Percentiles rank a stretch among this genome's conserved stretches.
Conservation (phyloP, 192 early-diverging fungal genomes). For the Spinellus fusiger region DNA sequence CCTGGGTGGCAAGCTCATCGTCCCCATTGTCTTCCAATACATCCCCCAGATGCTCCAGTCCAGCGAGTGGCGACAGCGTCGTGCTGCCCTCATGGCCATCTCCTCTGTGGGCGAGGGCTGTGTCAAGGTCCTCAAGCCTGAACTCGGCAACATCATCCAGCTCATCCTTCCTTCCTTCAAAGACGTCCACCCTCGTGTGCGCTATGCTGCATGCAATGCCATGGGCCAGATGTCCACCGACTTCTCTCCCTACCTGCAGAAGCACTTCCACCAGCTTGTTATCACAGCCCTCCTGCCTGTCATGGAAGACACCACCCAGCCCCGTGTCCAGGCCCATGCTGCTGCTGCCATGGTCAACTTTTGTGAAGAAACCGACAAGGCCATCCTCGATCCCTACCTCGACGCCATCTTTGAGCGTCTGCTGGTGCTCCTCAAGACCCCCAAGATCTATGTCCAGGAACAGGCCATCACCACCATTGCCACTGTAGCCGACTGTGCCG, state of each 20-base stretch:
- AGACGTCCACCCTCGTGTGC: constrained; percentile 92
- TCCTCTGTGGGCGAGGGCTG: constrained; percentile 98
- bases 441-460: constrained; percentile 93
- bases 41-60: constrained; percentile 88
- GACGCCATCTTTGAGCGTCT: constrained; percentile 86
- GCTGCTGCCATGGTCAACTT: constrained; percentile 98
- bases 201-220: constrained; percentile 94
- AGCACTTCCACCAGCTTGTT: constrained; percentile 64
- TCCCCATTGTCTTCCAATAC: constrained; percentile 80
- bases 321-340: constrained; percentile 92
- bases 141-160: constrained; percentile 79
- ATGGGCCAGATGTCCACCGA: constrained; percentile 98
- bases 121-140: constrained; percentile 86
- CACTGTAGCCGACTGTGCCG: constrained; percentile 93
- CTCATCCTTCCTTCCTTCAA: constrained; percentile 75
- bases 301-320: constrained; percentile 71
- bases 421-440: constrained; percentile 74
- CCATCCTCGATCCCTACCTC: constrained; percentile 81
- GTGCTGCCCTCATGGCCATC: constrained; percentile 90
- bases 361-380: constrained; percentile 82
- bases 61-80: constrained; percentile 81
- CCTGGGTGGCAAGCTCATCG: constrained; percentile 81
- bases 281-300: constrained; percentile 76
- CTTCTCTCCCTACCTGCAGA: constrained; percentile 77
- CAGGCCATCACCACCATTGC: constrained; percentile 98